phyloP scores from a whole-genome alignment of 345 rosid genomes.

The Eucalyptus sp. region DNA sequence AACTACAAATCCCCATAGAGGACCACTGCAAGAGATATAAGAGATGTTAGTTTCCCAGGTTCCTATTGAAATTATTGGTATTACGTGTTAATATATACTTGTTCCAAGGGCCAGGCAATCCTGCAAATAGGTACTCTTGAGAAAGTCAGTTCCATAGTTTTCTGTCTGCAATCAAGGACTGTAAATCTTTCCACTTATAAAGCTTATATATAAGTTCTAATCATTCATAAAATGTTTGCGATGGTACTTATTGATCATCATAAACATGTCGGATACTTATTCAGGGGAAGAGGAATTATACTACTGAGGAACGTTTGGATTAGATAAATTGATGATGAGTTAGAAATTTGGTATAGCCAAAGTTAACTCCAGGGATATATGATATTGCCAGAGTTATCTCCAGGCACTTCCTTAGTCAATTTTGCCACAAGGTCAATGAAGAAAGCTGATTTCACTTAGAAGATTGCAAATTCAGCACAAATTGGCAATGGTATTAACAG shows the following conservation, averaged over 20 bases:
- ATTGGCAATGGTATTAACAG: not conserved
- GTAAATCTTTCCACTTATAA: not conserved
- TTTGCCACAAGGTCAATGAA: not conserved
- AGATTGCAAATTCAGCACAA: not conserved
- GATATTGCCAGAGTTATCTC: not conserved
- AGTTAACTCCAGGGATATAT: not conserved
- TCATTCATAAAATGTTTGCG: not conserved
- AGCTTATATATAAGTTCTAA: not conserved
- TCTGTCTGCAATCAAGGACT: not conserved
- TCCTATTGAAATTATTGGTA: not conserved
- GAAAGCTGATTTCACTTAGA: not conserved
- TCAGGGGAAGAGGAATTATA: not conserved
- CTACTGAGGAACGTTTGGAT: not conserved
- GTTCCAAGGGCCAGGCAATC: not conserved
- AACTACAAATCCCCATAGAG: constrained; percentile 93
- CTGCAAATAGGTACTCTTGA: not conserved
- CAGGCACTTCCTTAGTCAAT: not conserved
- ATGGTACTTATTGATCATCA: not conserved
- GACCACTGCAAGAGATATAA: constrained; percentile 49
- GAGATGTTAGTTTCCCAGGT: constrained; percentile 3
- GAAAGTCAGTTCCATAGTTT: not conserved
- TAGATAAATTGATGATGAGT: not conserved
- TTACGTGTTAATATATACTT: not conserved
- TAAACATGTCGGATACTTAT: not conserved
- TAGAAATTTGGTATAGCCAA: not conserved